Percentiles rank a stretch among this genome's conserved stretches.
Evolutionary conservation across 108 stramenopile species (phyloP).

Genomic region (Mediolabrus comicus): DNA sequence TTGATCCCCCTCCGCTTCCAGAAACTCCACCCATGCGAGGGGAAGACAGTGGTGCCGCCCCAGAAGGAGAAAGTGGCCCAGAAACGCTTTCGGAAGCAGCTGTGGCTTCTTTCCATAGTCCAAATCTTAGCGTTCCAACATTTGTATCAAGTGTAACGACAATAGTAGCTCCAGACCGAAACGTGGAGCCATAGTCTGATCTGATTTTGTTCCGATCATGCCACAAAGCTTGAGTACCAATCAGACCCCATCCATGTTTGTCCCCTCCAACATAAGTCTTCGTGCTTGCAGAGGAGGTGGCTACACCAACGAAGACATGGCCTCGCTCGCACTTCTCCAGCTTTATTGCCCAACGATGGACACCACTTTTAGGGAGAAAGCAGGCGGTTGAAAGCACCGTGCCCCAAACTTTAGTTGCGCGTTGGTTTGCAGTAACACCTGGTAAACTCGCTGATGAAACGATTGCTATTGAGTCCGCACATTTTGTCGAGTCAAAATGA

Average conservation of each 20-base stretch:
- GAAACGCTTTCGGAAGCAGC: constrained; percentile 22
- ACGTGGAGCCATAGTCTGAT: constrained; percentile 77
- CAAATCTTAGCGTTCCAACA: constrained; percentile 77
- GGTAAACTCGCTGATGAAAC: constrained; percentile 15
- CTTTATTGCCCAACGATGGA: constrained; percentile 80
- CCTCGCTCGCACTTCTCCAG: constrained; percentile 91
- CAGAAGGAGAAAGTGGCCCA: constrained; percentile 37
- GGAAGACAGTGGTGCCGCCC: constrained; percentile 32
- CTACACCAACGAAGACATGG: constrained; percentile 96
- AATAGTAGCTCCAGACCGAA: constrained; percentile 78
- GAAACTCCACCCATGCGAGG: constrained; percentile 17
- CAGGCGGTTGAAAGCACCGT: constrained; percentile 62
- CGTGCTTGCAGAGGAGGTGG: constrained; percentile 83
- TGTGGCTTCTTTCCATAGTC: constrained; percentile 67
- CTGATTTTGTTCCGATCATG: constrained; percentile 78
- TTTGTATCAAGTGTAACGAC: constrained; percentile 83
- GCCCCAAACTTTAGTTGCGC: constrained; percentile 86
- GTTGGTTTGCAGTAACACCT: constrained; percentile 60
- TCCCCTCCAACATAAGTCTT: constrained; percentile 97
- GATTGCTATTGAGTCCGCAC: constrained; percentile 86
- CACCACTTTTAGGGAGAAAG: constrained; percentile 73
- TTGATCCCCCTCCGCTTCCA: constrained; percentile 35
- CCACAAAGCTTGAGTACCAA: constrained; percentile 96
- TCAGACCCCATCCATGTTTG: constrained; percentile 96
- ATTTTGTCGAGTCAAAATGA: constrained; percentile 75